Evolutionary conservation across 441 rosid species (phyloP).

Genomic region (Adansonia rubrostipa): DNA sequence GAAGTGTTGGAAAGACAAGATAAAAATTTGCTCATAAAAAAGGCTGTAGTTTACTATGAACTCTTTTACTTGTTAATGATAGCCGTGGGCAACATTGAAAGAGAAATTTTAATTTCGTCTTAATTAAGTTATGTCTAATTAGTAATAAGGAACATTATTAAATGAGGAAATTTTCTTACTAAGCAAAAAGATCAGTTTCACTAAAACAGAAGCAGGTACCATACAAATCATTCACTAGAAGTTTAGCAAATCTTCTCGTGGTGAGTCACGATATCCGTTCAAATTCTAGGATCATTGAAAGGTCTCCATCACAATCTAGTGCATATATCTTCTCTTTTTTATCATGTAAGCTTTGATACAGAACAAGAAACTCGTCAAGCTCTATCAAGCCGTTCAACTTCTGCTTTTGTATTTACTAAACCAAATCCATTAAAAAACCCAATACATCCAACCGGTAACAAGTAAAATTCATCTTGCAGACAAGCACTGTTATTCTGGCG

Average conservation of each 20-base stretch:
- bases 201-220: neutral
- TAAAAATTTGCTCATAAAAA: conserved; percentile 16
- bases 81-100: conserved; percentile 4
- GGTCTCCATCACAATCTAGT: neutral
- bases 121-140: neutral
- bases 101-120: conserved; percentile 14
- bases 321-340: neutral
- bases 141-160: neutral
- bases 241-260: neutral
- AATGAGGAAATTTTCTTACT: neutral
- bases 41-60: neutral
- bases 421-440: neutral
- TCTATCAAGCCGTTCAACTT: conserved; percentile 22
- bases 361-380: conserved; percentile 14
- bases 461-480: conserved; percentile 16
- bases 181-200: conserved; percentile 14
- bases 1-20: conserved; percentile 1
- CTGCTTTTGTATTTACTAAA: conserved; percentile 11
- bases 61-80: conserved; percentile 8
- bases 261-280: neutral
- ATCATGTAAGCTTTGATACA: neutral
- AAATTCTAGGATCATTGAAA: conserved; percentile 16
- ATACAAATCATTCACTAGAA: conserved; percentile 16
- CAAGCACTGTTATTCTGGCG: neutral
- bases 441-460: neutral